Percentiles rank a stretch among this genome's conserved stretches.
Evolutionary conservation across 257 asterid genomes (phyloP).

Genomic region (Solanum megistacrolobum): DNA sequence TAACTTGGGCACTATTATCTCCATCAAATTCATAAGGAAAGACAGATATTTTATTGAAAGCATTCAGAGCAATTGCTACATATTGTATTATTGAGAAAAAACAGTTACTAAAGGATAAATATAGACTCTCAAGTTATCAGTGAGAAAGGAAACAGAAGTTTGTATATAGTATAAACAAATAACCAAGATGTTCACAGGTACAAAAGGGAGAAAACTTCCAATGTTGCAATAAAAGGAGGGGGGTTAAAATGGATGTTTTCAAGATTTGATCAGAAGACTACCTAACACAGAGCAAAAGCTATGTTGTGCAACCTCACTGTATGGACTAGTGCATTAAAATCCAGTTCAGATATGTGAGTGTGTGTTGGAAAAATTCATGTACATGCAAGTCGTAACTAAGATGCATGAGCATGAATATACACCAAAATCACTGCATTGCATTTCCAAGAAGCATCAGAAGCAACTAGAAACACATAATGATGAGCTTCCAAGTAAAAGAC

Average conservation of each 20-base stretch:
- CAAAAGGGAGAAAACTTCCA: not conserved
- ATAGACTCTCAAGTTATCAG: not conserved
- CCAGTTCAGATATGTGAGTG: not conserved
- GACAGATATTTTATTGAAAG: not conserved
- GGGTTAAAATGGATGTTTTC: not conserved
- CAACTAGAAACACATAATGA: not conserved
- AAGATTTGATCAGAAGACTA: not conserved
- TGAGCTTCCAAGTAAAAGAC: not conserved
- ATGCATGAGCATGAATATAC: conserved; percentile 5
- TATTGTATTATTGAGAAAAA: not conserved
- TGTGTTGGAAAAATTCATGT: not conserved
- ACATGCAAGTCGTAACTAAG: not conserved
- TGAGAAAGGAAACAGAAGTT: not conserved
- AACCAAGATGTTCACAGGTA: not conserved
- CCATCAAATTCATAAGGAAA: not conserved
- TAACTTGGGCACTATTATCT: not conserved
- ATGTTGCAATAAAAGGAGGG: not conserved
- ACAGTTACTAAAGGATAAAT: not conserved
- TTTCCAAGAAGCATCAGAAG: not conserved
- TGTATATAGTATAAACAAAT: not conserved
- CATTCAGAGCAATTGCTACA: not conserved
- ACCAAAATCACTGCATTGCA: not conserved
- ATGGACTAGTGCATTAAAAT: conserved; percentile 3
- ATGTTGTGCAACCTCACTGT: not conserved
- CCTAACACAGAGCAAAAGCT: not conserved